Base-by-base conservation (phyloP, 2,329 filamentous ascomycete species). In the Penicillium olsonii region DNA sequence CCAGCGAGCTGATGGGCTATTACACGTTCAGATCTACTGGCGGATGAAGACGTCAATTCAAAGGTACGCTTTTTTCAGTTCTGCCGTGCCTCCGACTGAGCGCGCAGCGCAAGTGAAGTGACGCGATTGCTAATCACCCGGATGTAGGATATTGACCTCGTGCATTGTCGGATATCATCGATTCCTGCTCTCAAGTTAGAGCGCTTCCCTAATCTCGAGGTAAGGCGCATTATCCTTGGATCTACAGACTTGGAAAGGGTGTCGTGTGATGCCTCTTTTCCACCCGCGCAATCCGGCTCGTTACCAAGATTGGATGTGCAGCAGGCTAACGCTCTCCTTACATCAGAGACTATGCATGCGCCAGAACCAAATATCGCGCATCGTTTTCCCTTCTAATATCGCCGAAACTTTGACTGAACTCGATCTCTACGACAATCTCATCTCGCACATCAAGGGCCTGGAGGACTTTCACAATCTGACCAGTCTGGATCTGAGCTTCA, bases 371-470 rank as follows among this genome's bases (percentile, higher is more conserved):
- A 94, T 99, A 67, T 80, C 88, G 56, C 77, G 84, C 41, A 88
- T 97, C 68, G 84, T 90, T 24, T 85, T 92, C 8, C 84, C 96
- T 4, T 77, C 80, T 4, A 72, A 72, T 29, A 74, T 95, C 45
- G 84, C 84, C 27, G 67, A 75, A 2, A 89, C 84, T 1, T 76
- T 99, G 34, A 75, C 83, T 63, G 94, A 99, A 52, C 81, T 99
- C 42, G 94, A 99, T 64, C 81, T 99, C 52, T 99, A 99, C 76
- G 94, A 99, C 74, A 99, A 99, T 71, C 80, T 95, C 15, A 91
- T 99, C 62, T 83, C 85, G 10, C 91, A 95, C 70, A 84, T 96
- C 71, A 85, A 86, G 58, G 89, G 89, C 24, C 80, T 99, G 38
- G 91, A 96, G 45, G 78, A 84, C 38, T 83, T 96, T 49, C 83